Base-by-base conservation (phyloP, 306 rosid species). In the Vigna trinervia region DNA sequence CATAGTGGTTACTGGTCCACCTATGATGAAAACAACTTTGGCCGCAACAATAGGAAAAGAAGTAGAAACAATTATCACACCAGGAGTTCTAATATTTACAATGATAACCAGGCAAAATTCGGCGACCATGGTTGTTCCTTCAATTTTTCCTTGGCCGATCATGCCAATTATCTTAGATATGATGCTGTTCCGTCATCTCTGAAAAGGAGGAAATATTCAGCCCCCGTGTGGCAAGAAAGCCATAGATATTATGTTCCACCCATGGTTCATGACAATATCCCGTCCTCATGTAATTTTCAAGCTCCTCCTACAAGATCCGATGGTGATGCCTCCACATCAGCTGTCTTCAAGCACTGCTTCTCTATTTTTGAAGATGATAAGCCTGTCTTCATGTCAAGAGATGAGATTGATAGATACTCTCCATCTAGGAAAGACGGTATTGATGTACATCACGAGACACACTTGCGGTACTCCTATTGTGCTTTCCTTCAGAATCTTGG, bases 361-460 rank as follows among this genome's bases (percentile, higher is more conserved):
- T 77, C 94, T 19, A 74, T 80, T 61, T 89, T 90, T 80, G 97
- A 89, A 41, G 96, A 95, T 38, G 99, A 92, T 47, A 89, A 85
- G 58, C 89, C 88, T 2, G 60, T 81, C 66, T 91, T 92, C 69
- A 73, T 95, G 99, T 92, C 99, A 8, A 91, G 97, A 85, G 97
- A 89, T 76, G 98, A 92, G 87, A 92, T 95, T 78, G 99, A 95
- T 83, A 89, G 97, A 86, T 53, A 66, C 81, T 95, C 99, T 77
- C 99, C 99, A 23, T 95, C 99, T 64, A 88, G 97, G 69, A 95
- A 89, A 87, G 98, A 95, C 78, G 99, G 99, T 34, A 95, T 95
- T 70, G 94, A 95, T 78, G 86, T 90, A 14, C 73, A 76, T 60
- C 99, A 91, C 4, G 99, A 96, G 84, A 83, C 94, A 12, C 90